Percentiles rank a stretch among this genome's conserved stretches.
These are phyloP conservation scores for Ascochyta pisi DNA, from an alignment of 2,329 filamentous ascomycete species.

Conservation along the genomic window DNA sequence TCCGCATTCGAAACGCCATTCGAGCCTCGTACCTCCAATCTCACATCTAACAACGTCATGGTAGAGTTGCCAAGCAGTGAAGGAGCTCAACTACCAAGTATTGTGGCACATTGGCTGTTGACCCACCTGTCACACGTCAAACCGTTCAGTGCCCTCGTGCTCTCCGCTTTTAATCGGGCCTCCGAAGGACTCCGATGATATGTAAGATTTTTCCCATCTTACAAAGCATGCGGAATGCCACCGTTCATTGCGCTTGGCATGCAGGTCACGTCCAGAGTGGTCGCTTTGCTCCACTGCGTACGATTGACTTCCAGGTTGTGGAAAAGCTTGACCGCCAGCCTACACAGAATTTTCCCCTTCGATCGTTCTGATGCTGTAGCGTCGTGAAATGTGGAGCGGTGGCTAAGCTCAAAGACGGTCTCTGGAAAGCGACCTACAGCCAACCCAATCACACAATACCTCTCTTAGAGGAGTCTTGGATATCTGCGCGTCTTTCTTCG, in stretches of 20 bases:
- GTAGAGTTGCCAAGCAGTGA: constrained; percentile 4
- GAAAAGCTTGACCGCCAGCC: background rate
- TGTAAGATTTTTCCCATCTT: background rate
- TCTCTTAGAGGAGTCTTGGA: background rate
- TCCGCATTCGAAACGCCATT: background rate
- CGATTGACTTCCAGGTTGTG: background rate
- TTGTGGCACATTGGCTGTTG: constrained; percentile 3
- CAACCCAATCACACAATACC: background rate
- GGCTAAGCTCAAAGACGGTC: background rate
- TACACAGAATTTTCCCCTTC: background rate
- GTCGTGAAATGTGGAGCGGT: background rate
- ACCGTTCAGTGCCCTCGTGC: background rate
- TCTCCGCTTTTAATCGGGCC: background rate
- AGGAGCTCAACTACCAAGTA: constrained; percentile 1
- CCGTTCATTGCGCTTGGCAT: background rate
- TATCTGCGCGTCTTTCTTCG: too few relatives aligned
- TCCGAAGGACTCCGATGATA: constrained; percentile 1
- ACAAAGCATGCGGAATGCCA: constrained; percentile 9
- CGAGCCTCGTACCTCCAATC: background rate
- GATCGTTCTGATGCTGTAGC: background rate
- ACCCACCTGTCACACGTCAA: constrained; percentile 14
- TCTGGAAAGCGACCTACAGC: background rate
- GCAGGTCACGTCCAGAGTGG: background rate
- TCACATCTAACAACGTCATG: background rate
- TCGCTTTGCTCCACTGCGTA: background rate